Conservation (phyloP, 140 eudicot genomes). For the Oenanthe javanica region DNA sequence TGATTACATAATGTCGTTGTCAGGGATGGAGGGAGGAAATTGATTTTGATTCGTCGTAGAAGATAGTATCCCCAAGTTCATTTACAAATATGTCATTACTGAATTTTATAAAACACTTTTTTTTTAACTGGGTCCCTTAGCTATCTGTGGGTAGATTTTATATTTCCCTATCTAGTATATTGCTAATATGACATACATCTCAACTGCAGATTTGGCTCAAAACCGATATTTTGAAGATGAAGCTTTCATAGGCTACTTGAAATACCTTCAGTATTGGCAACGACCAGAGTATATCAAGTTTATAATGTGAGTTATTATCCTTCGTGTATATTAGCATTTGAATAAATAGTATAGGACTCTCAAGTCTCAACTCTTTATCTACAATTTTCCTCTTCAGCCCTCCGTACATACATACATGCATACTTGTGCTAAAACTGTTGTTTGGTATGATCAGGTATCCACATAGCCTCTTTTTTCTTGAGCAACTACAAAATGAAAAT, state of each 20-base stretch:
- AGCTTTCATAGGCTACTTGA: slow-evolving; percentile 94
- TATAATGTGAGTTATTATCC: slow-evolving; percentile 49
- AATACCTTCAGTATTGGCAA: slow-evolving; percentile 97
- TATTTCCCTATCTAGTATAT: not conserved
- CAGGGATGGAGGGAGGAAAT: not conserved
- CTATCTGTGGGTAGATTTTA: not conserved
- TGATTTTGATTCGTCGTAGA: not conserved
- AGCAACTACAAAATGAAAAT: slow-evolving; percentile 84
- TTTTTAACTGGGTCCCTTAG: not conserved
- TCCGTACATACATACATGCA: not conserved
- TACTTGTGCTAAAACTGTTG: not conserved
- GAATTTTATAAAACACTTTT: not conserved
- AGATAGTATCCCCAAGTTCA: not conserved
- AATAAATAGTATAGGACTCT: not conserved
- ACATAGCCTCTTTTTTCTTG: slow-evolving; percentile 89
- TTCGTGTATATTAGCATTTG: not conserved
- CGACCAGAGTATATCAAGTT: slow-evolving; percentile 82
- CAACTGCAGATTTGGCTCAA: slow-evolving; percentile 76
- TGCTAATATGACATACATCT: not conserved
- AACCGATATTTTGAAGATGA: slow-evolving; percentile 94
- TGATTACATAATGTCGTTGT: not conserved
- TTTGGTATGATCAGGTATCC: slow-evolving; percentile 61
- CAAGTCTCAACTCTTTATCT: not conserved
- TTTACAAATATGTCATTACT: not conserved
- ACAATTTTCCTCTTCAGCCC: not conserved